phyloP scores from a whole-genome alignment of 768 basidiomycete genomes.

The Hydnum rufescens region DNA sequence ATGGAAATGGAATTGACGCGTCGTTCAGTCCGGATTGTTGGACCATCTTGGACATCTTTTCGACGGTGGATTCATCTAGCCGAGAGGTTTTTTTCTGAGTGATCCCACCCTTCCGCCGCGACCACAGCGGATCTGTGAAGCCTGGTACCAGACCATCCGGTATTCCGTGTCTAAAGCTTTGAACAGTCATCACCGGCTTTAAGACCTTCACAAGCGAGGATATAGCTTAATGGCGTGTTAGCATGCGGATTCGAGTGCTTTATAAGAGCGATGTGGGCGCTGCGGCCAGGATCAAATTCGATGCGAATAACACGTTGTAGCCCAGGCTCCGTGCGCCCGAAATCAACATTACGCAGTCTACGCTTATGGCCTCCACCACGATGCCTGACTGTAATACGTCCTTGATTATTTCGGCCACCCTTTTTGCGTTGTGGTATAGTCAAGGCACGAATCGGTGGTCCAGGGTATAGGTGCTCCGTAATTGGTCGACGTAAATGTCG shows the following conservation, averaged over 20 bases:
- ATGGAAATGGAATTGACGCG: conserved; percentile 6
- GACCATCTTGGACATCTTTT: too few species aligned
- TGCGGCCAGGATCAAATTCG: conserved; percentile 90
- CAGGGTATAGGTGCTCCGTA: conserved; percentile 64
- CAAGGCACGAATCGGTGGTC: conserved; percentile 64
- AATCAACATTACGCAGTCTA: conserved; percentile 75
- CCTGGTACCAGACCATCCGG: conserved; percentile 50
- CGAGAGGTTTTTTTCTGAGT: neutral
- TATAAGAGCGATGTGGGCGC: conserved; percentile 84
- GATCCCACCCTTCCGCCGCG: conserved; percentile 1
- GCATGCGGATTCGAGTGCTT: conserved; percentile 36
- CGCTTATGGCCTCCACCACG: conserved; percentile 83
- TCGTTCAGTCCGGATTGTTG: too few species aligned
- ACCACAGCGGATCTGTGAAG: conserved; percentile 15
- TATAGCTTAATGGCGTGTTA: conserved; percentile 59
- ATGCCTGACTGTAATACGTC: conserved; percentile 70
- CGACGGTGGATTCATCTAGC: too few species aligned
- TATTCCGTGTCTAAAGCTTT: conserved; percentile 70
- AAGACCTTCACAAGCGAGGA: conserved; percentile 78
- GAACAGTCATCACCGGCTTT: conserved; percentile 73
- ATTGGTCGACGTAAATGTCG: conserved; percentile 75
- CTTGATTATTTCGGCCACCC: conserved; percentile 68
- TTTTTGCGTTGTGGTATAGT: conserved; percentile 65
- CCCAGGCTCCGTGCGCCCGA: conserved; percentile 55
- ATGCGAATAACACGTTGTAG: conserved; percentile 80